These are phyloP conservation scores for Rutstroemia sp. DNA, from an alignment of 2,329 filamentous ascomycete genomes.

Conservation along the genomic window DNA sequence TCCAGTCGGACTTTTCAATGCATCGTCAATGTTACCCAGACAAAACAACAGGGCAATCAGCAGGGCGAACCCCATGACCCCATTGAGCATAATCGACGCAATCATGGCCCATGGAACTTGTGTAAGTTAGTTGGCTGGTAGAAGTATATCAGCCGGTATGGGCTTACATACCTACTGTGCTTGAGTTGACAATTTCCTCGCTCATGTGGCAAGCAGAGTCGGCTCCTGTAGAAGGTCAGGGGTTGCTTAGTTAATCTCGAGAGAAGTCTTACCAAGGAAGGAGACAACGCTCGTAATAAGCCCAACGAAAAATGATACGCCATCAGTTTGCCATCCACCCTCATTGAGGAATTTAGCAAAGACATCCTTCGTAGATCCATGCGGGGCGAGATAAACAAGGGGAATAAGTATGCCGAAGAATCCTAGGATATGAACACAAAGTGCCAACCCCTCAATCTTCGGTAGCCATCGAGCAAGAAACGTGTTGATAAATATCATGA, in stretches of 20 bases:
- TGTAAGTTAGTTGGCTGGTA: constrained; percentile 3
- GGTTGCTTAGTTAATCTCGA: background rate
- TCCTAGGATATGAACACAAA: constrained; percentile 37
- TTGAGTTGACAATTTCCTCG: constrained; percentile 11
- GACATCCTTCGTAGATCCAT: constrained; percentile 16
- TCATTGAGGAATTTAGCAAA: constrained; percentile 28
- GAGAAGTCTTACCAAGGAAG: constrained; percentile 2
- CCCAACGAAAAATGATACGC: constrained; percentile 31
- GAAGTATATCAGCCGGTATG: constrained; percentile 14
- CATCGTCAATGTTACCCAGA: constrained; percentile 29
- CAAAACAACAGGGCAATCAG: constrained; percentile 31
- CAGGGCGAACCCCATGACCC: constrained; percentile 36
- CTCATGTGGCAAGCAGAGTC: constrained; percentile 9
- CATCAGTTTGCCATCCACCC: constrained; percentile 26
- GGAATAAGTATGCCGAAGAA: constrained; percentile 37
- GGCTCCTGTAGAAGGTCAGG: background rate
- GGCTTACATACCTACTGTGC: constrained; percentile 5
- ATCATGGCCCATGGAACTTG: constrained; percentile 32
- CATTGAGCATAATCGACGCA: constrained; percentile 39
- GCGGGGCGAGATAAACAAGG: constrained; percentile 28
- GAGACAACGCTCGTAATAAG: constrained; percentile 14
- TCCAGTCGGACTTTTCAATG: constrained; percentile 33
- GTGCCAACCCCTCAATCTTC: constrained; percentile 35
- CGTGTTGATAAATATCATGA: constrained; percentile 38
- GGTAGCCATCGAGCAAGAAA: constrained; percentile 33